Conservation (phyloP, 495 filamentous ascomycete genomes). For the Margaritispora aquatica region DNA sequence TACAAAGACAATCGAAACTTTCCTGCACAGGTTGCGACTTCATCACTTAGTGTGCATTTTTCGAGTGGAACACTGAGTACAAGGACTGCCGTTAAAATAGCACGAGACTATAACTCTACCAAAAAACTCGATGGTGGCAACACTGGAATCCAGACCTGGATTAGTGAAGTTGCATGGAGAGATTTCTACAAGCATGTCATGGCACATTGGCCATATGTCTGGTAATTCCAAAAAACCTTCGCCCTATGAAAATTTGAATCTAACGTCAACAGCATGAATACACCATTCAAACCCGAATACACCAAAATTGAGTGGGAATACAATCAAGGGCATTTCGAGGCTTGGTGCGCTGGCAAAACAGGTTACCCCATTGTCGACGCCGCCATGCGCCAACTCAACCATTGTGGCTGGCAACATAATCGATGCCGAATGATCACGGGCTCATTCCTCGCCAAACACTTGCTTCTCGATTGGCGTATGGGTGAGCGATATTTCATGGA, state of each 20-base stretch:
- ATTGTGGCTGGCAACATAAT: slow-evolving; percentile 83
- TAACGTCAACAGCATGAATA: slow-evolving; percentile 64
- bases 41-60: slow-evolving; percentile 73
- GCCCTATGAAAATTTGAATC: not conserved
- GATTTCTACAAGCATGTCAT: slow-evolving; percentile 92
- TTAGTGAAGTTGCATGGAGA: slow-evolving; percentile 83
- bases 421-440: slow-evolving; percentile 83
- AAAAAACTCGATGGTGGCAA: slow-evolving; percentile 64
- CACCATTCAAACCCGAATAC: slow-evolving; percentile 85
- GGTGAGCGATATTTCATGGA: slow-evolving; percentile 89
- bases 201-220: slow-evolving; percentile 81
- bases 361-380: slow-evolving; percentile 89
- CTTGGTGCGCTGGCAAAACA: slow-evolving; percentile 73
- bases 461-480: slow-evolving; percentile 85
- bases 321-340: slow-evolving; percentile 54
- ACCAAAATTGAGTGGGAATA: slow-evolving; percentile 82
- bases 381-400: slow-evolving; percentile 76
- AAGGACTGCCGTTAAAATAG: slow-evolving; percentile 62
- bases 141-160: slow-evolving; percentile 67
- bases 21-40: slow-evolving; percentile 56
- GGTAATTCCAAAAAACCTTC: not conserved
- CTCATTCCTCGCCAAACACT: slow-evolving; percentile 81
- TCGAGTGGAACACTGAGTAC: slow-evolving; percentile 71
- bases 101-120: slow-evolving; percentile 60
- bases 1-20: slow-evolving; percentile 60